A percentile compares a stretch with the other conserved stretches of the same genome.
These are phyloP conservation scores for Discostella stelligera DNA, from an alignment of 352 stramenopile species.

Conservation along the genomic window DNA sequence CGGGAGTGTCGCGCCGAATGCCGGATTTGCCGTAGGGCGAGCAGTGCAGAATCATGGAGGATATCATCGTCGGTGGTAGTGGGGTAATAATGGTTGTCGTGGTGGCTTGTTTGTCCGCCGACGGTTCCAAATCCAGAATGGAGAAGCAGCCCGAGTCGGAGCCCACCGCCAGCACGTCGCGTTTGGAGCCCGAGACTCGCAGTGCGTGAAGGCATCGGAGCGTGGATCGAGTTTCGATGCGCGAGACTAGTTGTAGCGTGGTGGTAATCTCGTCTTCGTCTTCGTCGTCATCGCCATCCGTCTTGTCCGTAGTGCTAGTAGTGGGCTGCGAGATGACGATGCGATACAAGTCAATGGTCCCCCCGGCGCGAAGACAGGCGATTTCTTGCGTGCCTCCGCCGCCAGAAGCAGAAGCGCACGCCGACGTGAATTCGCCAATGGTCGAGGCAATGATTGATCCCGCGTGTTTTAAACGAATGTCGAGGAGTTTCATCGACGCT, in stretches of 20 bases:
- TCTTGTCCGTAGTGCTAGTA: not conserved
- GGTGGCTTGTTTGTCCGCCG: not conserved
- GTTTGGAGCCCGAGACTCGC: slow-evolving; percentile 83
- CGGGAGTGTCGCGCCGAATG: slow-evolving; percentile 94
- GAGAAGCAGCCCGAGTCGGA: slow-evolving; percentile 95
- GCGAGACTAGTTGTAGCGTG: slow-evolving; percentile 55
- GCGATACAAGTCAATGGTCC: slow-evolving; percentile 90
- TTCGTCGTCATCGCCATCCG: slow-evolving; percentile 39
- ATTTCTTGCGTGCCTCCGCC: slow-evolving; percentile 83
- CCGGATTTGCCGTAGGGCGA: slow-evolving; percentile 96
- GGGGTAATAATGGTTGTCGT: not conserved
- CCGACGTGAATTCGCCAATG: slow-evolving; percentile 65
- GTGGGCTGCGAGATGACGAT: slow-evolving; percentile 42
- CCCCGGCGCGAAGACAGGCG: slow-evolving; percentile 87
- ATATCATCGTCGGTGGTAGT: not conserved
- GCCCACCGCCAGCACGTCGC: slow-evolving; percentile 94
- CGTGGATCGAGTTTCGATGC: slow-evolving; percentile 83
- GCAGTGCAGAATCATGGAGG: slow-evolving; percentile 82
- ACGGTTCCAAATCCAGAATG: slow-evolving; percentile 90
- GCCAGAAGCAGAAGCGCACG: not conserved
- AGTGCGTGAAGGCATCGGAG: slow-evolving; percentile 91
- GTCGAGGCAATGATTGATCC: slow-evolving; percentile 53
- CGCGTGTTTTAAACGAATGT: slow-evolving; percentile 67
- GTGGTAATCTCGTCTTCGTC: slow-evolving; percentile 42
- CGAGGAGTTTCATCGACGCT: slow-evolving; percentile 69